phyloP scores from a whole-genome alignment of 2,329 filamentous ascomycete genomes.

The Pseudocercospora musae region DNA sequence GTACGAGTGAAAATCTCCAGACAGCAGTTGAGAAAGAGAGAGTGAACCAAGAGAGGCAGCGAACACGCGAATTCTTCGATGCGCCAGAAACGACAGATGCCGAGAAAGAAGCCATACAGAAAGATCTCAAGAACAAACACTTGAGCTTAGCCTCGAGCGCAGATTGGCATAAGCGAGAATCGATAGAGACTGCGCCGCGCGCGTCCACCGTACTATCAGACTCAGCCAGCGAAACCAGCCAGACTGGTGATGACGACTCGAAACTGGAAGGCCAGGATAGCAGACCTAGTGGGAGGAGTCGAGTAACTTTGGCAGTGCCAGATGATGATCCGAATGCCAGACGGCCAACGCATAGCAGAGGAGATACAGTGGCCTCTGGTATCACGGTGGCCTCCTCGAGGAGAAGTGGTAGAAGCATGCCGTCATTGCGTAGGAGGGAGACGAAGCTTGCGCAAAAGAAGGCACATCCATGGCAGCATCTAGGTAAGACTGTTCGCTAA shows the following conservation, averaged over 20 bases:
- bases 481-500: conserved; percentile 13
- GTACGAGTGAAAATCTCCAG: not conserved
- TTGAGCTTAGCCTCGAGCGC: conserved; percentile 14
- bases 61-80: not conserved
- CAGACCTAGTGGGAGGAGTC: conserved; percentile 9
- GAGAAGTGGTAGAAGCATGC: conserved; percentile 21
- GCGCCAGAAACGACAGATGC: conserved; percentile 8
- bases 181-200: conserved; percentile 20
- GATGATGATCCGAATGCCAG: conserved; percentile 5
- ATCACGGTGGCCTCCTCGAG: conserved; percentile 15
- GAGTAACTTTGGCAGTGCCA: conserved; percentile 13
- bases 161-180: conserved; percentile 20
- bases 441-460: conserved; percentile 30
- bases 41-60: conserved; percentile 5
- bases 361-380: conserved; percentile 15
- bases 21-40: conserved; percentile 2
- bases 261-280: conserved; percentile 3
- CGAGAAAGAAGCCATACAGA: conserved; percentile 20
- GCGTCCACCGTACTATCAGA: conserved; percentile 19
- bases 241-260: conserved; percentile 3
- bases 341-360: conserved; percentile 18
- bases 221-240: conserved; percentile 16
- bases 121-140: conserved; percentile 19
- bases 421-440: conserved; percentile 24
- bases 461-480: conserved; percentile 29